A percentile compares a stretch with the other conserved stretches of the same genome.
Evolutionary conservation across 345 rosid species (phyloP).

Genomic region (Bretschneidera sinensis): DNA sequence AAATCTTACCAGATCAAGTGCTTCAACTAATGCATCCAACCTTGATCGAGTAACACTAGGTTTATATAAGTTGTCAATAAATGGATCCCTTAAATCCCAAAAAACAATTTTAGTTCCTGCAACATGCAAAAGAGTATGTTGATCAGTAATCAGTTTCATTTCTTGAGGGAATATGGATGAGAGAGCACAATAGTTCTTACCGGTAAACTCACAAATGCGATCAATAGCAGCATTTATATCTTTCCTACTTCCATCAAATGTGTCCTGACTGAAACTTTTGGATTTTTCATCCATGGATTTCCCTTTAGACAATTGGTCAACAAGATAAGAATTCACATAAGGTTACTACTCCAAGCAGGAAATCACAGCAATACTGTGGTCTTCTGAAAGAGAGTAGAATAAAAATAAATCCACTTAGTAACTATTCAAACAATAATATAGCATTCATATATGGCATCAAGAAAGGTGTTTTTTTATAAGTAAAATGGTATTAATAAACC

Average conservation of each 20-base stretch:
- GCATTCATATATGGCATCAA: no score
- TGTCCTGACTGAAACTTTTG: conserved; percentile 56
- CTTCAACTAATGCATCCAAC: conserved; percentile 75
- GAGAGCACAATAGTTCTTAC: conserved; percentile 31
- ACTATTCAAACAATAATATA: no score
- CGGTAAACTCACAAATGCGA: conserved; percentile 78
- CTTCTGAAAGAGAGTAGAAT: not conserved
- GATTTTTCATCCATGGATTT: conserved; percentile 65
- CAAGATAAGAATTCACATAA: no score
- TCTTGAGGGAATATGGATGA: conserved; percentile 2
- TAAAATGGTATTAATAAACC: no score
- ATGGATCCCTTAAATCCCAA: conserved; percentile 84
- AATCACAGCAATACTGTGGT: no score
- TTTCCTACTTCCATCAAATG: conserved; percentile 86
- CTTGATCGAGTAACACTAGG: conserved; percentile 70
- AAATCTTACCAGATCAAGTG: conserved; percentile 67
- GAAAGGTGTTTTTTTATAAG: no score
- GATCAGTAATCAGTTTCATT: conserved; percentile 14
- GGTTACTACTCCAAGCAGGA: not conserved
- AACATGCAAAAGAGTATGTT: conserved; percentile 17
- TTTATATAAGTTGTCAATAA: conserved; percentile 78
- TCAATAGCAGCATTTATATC: conserved; percentile 89
- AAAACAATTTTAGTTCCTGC: conserved; percentile 92
- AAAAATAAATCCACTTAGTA: no score
- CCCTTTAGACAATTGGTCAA: conserved; percentile 25